Evolutionary conservation across 495 filamentous ascomycete species (phyloP).

Genomic region (Neurospora terricola): DNA sequence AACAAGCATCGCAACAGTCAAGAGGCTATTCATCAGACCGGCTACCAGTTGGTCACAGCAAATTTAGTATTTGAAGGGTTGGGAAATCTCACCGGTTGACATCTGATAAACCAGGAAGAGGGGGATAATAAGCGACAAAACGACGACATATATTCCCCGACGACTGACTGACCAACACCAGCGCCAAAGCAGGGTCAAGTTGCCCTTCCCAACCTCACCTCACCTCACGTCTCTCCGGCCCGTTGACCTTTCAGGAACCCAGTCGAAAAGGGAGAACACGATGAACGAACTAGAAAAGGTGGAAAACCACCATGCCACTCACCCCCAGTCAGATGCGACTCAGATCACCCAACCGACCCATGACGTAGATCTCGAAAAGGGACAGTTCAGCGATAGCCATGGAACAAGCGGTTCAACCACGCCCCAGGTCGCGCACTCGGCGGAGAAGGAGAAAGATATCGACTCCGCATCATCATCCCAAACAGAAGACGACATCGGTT

Average conservation of each 20-base stretch:
- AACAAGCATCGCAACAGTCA: background rate
- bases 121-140: background rate
- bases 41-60: background rate
- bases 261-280: background rate
- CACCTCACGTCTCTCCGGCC: too few relatives aligned
- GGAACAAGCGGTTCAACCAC: background rate
- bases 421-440: background rate
- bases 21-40: background rate
- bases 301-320: background rate
- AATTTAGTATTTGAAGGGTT: background rate
- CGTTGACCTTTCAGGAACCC: too few relatives aligned
- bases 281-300: background rate
- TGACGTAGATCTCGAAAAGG: background rate
- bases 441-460: background rate
- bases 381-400: background rate
- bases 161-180: background rate
- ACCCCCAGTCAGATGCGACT: background rate
- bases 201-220: background rate
- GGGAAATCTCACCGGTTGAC: background rate
- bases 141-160: background rate
- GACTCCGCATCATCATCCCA: background rate
- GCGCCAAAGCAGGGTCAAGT: background rate
- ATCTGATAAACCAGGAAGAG: background rate
- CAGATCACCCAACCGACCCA: background rate
- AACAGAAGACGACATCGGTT: background rate